phyloP scores from a whole-genome alignment of 148 eudicot genomes.

The Oxyria digyna region DNA sequence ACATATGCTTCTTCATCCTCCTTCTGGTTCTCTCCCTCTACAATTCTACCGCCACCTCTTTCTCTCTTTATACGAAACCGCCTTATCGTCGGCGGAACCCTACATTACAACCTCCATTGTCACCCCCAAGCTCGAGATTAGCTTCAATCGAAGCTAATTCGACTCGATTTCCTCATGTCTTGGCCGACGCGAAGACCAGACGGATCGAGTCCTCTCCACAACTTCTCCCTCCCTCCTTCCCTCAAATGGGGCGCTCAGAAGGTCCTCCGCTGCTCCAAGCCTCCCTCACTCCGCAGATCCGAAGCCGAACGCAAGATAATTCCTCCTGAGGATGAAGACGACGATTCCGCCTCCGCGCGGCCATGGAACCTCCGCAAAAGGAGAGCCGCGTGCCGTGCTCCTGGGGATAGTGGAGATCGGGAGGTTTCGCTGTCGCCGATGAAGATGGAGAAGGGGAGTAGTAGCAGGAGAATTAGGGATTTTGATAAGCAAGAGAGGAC shows the following conservation, averaged over 20 bases:
- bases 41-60: background rate
- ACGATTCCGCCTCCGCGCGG: background rate
- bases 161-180: background rate
- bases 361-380: slow-evolving; percentile 23
- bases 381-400: slow-evolving; percentile 20
- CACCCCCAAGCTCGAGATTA: background rate
- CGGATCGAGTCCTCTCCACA: slow-evolving; percentile 10
- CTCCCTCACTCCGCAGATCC: slow-evolving; percentile 5
- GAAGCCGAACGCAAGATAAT: too few species aligned
- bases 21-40: background rate
- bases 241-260: slow-evolving; percentile 17
- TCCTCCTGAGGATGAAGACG: background rate
- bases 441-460: slow-evolving; percentile 5
- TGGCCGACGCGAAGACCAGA: slow-evolving; percentile 4
- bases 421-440: background rate
- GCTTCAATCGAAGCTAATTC: background rate
- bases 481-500: slow-evolving; percentile 9
- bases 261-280: slow-evolving; percentile 16
- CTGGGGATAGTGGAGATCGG: slow-evolving; percentile 1
- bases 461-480: slow-evolving; percentile 4
- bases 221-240: slow-evolving; percentile 14
- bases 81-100: background rate
- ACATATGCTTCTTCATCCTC: background rate
- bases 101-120: background rate
- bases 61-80: background rate